Evolutionary conservation across 192 early-diverging fungal genomes (phyloP).

Genomic region (Mortierella alpina): DNA sequence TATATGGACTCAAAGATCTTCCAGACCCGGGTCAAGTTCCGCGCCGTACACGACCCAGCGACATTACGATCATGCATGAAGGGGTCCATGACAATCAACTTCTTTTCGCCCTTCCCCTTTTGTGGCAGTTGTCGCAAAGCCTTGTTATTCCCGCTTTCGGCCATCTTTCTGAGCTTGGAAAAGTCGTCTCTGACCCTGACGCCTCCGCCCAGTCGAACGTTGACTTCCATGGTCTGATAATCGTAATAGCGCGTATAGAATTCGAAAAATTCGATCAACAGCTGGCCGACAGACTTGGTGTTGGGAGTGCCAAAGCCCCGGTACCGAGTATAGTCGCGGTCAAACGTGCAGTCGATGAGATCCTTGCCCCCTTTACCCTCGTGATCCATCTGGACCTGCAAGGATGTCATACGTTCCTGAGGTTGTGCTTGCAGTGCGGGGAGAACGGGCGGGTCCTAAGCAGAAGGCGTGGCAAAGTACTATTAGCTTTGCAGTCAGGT

Average conservation of each 20-base stretch:
- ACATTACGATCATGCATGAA: conserved; percentile 48
- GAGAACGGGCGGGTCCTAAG: conserved; percentile 34
- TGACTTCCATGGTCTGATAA: conserved; percentile 50
- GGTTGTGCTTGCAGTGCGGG: conserved; percentile 32
- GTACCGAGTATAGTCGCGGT: conserved; percentile 29
- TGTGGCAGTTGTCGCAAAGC: neutral
- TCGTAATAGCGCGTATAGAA: conserved; percentile 43
- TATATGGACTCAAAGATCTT: conserved; percentile 31
- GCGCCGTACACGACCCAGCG: conserved; percentile 11
- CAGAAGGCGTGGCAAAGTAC: neutral
- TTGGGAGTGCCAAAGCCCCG: conserved; percentile 28
- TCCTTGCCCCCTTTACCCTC: conserved; percentile 14
- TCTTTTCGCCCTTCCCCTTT: conserved; percentile 24
- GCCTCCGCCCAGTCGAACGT: conserved; percentile 38
- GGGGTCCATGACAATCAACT: conserved; percentile 49
- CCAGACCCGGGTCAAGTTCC: conserved; percentile 31
- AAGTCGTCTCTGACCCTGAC: conserved; percentile 11
- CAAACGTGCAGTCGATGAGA: conserved; percentile 37
- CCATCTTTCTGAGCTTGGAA: neutral
- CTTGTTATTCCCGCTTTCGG: neutral
- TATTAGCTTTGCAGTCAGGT: neutral
- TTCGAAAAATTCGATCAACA: conserved; percentile 44
- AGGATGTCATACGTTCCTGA: conserved; percentile 12
- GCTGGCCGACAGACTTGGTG: conserved; percentile 37
- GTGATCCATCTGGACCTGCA: conserved; percentile 15